phyloP scores from a whole-genome alignment of 176 grass and related monocot genomes.

The Carex cristatella region DNA sequence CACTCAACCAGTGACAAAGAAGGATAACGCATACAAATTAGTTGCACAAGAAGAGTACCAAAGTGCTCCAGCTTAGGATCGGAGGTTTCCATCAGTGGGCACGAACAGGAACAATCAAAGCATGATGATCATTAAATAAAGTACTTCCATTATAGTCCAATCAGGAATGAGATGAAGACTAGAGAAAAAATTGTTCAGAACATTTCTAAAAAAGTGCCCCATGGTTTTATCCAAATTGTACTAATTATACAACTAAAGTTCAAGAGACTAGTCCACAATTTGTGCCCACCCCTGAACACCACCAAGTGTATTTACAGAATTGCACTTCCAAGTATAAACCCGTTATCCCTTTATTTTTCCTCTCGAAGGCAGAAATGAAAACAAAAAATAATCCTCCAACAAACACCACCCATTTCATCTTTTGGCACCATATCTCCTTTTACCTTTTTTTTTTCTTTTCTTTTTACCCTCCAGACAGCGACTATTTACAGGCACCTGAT shows the following conservation, averaged over 20 bases:
- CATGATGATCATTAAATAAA: not conserved
- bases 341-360: not conserved
- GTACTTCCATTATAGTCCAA: not conserved
- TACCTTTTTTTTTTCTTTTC: not conserved
- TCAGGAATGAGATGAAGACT: not conserved
- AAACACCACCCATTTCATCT: constrained; percentile 9
- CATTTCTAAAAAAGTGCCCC: not conserved
- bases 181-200: not conserved
- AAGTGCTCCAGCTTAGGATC: not conserved
- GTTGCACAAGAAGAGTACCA: not conserved
- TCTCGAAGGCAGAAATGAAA: not conserved
- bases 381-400: not conserved
- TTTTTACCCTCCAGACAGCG: not conserved
- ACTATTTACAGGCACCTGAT: constrained; percentile 18
- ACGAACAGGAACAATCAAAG: not conserved
- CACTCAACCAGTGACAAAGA: not conserved
- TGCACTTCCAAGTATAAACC: constrained; percentile 8
- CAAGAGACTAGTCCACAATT: constrained; percentile 7
- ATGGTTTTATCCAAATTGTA: constrained; percentile 1
- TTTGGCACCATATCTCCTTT: not conserved
- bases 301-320: constrained; percentile 18
- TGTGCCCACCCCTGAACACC: constrained; percentile 10
- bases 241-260: constrained; percentile 1
- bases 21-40: not conserved
- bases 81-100: not conserved